Evolutionary conservation across 495 filamentous ascomycete species (phyloP).

Genomic region (Cudoniella acicularis): DNA sequence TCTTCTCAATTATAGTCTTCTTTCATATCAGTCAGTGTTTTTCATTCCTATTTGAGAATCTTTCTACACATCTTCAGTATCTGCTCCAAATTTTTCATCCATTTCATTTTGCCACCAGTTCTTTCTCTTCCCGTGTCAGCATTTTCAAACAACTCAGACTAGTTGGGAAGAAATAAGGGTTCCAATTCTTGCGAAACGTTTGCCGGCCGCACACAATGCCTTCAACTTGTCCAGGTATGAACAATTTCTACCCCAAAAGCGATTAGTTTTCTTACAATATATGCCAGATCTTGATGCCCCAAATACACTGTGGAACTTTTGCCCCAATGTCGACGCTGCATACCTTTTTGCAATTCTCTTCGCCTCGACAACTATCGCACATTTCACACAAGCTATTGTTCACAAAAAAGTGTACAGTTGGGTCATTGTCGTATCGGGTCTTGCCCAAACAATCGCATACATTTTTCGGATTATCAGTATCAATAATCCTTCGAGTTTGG

Average conservation of each 20-base stretch:
- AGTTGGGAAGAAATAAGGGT: too few species aligned
- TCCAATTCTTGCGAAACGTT: too few species aligned
- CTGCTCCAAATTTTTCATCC: not conserved
- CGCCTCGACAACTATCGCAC: conserved; percentile 26
- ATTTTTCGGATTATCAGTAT: conserved; percentile 34
- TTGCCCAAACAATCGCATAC: conserved; percentile 34
- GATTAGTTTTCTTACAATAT: too few species aligned
- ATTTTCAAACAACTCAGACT: too few species aligned
- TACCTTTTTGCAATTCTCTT: conserved; percentile 33
- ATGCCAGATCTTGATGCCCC: too few species aligned
- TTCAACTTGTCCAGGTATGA: too few species aligned
- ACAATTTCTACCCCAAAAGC: too few species aligned
- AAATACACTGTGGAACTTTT: conserved; percentile 22
- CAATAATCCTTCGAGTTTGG: conserved; percentile 32
- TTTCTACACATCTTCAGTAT: not conserved
- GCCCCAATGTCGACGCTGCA: conserved; percentile 31
- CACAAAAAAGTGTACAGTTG: conserved; percentile 42
- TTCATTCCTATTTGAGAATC: too few species aligned
- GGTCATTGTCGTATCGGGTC: conserved; percentile 44
- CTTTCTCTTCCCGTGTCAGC: too few species aligned
- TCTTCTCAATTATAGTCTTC: too few species aligned
- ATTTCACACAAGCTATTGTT: conserved; percentile 29
- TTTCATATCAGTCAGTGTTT: too few species aligned
- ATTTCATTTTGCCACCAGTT: not conserved
- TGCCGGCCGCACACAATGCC: too few species aligned